These are phyloP conservation scores for Plasmodium adleri DNA, from an alignment of 169 alveolate species.

Conservation along the genomic window DNA sequence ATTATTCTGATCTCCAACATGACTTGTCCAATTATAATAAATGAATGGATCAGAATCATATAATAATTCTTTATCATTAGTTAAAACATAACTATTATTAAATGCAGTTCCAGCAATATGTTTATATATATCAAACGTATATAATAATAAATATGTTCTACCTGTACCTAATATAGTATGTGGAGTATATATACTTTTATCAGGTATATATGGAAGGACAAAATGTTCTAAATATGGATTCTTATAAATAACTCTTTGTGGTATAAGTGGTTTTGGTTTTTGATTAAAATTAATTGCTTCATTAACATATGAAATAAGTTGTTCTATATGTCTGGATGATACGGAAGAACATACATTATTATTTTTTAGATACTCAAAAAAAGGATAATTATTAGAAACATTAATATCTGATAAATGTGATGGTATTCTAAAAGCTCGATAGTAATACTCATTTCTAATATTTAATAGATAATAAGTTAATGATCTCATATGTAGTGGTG, in stretches of 20 bases:
- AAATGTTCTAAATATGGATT: slow-evolving; percentile 50
- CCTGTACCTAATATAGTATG: slow-evolving; percentile 60
- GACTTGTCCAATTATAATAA: slow-evolving; percentile 60
- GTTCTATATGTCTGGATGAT: slow-evolving; percentile 4
- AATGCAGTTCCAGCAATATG: slow-evolving; percentile 19
- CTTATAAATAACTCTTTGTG: slow-evolving; percentile 62
- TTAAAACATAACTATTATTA: slow-evolving; percentile 13
- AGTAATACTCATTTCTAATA: slow-evolving; percentile 61
- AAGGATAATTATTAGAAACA: slow-evolving; percentile 39
- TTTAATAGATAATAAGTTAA: slow-evolving; percentile 55
- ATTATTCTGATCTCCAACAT: slow-evolving; percentile 43
- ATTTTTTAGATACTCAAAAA: slow-evolving; percentile 48
- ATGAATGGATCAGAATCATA: slow-evolving; percentile 59
- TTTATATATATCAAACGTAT: slow-evolving; percentile 47
- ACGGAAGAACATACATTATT: slow-evolving; percentile 39
- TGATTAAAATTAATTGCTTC: slow-evolving; percentile 66
- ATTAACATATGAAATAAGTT: slow-evolving; percentile 47
- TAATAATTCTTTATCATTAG: slow-evolving; percentile 2
- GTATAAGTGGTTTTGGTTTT: slow-evolving; percentile 59
- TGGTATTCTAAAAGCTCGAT: slow-evolving; percentile 42
- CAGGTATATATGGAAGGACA: slow-evolving; percentile 11
- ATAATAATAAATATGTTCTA: slow-evolving; percentile 38
- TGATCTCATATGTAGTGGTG: slow-evolving; percentile 62
- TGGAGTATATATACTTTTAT: slow-evolving; percentile 22
- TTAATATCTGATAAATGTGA: slow-evolving; percentile 54